Percentiles rank a stretch among this genome's conserved stretches.
These are phyloP conservation scores for Capillidium rhysosporum DNA, from an alignment of 371 early-diverging fungal species.

Conservation along the genomic window DNA sequence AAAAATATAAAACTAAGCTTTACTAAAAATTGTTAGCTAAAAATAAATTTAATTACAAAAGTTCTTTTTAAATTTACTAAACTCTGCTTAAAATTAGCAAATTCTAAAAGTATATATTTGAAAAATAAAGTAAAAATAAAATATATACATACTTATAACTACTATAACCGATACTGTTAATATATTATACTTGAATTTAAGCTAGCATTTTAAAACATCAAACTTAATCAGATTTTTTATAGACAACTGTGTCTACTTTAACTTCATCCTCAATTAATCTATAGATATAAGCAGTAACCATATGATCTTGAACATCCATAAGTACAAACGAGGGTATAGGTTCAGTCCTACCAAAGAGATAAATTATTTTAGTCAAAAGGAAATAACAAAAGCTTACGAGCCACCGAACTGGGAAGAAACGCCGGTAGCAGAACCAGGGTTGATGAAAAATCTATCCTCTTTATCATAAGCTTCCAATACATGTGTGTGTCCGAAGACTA, in stretches of 20 bases:
- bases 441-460: conserved; percentile 75
- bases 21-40: too few relatives aligned
- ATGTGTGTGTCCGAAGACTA: conserved; percentile 75
- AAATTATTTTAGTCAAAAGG: neutral
- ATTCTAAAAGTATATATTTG: too few relatives aligned
- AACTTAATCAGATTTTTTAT: conserved; percentile 21
- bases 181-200: too few relatives aligned
- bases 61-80: too few relatives aligned
- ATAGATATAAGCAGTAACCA: conserved; percentile 75
- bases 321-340: conserved; percentile 78
- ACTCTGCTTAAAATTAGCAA: too few relatives aligned
- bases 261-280: conserved; percentile 76
- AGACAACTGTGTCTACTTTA: conserved; percentile 81
- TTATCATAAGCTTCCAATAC: conserved; percentile 74
- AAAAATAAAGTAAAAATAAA: too few relatives aligned
- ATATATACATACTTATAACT: too few relatives aligned
- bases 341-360: conserved; percentile 15
- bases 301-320: conserved; percentile 71
- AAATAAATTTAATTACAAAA: too few relatives aligned
- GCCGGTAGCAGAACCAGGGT: conserved; percentile 90
- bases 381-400: conserved; percentile 6
- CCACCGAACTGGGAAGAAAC: conserved; percentile 23
- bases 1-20: too few relatives aligned
- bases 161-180: too few relatives aligned
- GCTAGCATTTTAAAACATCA: too few relatives aligned